Conservation (phyloP, 257 asterid genomes). For the Nemophila menziesii region DNA sequence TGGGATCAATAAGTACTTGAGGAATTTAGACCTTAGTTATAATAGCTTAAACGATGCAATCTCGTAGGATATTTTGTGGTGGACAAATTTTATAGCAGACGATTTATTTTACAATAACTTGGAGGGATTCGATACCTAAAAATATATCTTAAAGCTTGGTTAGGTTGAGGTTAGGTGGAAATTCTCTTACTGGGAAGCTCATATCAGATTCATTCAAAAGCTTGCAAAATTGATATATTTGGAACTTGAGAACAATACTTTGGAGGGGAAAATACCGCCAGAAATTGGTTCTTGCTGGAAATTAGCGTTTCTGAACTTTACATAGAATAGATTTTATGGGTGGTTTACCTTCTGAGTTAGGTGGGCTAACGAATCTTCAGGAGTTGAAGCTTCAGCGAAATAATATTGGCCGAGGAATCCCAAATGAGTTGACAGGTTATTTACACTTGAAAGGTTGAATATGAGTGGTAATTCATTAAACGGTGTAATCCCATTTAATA, state of each 20-base stretch:
- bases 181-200: constrained; percentile 35
- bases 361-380: constrained; percentile 36
- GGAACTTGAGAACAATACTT: constrained; percentile 46
- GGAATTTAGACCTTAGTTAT: constrained; percentile 53
- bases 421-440: constrained; percentile 25
- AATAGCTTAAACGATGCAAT: constrained; percentile 39
- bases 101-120: constrained; percentile 47
- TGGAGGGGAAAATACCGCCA: constrained; percentile 47
- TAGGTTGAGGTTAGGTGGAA: constrained; percentile 61
- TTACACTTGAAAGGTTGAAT: constrained; percentile 38
- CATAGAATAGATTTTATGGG: constrained; percentile 43
- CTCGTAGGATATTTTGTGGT: constrained; percentile 35
- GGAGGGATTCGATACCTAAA: constrained; percentile 43
- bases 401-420: constrained; percentile 38
- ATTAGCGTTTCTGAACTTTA: constrained; percentile 48
- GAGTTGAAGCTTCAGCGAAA: constrained; percentile 51
- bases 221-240: constrained; percentile 32
- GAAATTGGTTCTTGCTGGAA: constrained; percentile 37
- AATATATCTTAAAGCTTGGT: constrained; percentile 24
- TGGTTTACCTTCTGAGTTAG: constrained; percentile 31
- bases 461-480: constrained; percentile 37
- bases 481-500: constrained; percentile 46
- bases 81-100: constrained; percentile 31
- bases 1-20: constrained; percentile 31
- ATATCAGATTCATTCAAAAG: constrained; percentile 24